A percentile compares a stretch with the other conserved stretches of the same genome.
Conservation (phyloP, 176 grass and related monocot species). For the Miscanthus lutarioriparius region DNA sequence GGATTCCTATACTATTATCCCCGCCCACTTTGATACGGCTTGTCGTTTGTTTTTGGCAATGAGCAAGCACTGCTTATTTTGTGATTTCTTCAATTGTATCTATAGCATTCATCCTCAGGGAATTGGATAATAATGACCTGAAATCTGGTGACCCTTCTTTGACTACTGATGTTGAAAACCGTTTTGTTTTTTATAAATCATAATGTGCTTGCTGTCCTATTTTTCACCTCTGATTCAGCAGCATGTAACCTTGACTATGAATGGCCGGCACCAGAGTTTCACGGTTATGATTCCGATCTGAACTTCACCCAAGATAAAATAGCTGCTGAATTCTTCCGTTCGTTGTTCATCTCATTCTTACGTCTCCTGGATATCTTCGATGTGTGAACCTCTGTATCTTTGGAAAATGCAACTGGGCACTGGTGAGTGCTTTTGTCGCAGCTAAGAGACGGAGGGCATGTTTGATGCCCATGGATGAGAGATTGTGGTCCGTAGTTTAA, state of each 20-base stretch:
- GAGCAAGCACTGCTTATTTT: background rate
- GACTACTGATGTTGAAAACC: background rate
- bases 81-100: background rate
- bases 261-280: background rate
- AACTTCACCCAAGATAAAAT: background rate
- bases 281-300: background rate
- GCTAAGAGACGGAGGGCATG: too few species aligned
- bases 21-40: background rate
- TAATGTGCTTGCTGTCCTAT: background rate
- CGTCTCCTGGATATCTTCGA: background rate
- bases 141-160: constrained; percentile 1
- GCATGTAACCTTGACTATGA: background rate
- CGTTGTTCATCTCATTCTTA: background rate
- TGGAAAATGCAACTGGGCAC: background rate
- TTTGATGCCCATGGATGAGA: too few species aligned
- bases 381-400: background rate
- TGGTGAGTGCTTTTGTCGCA: background rate
- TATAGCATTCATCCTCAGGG: background rate
- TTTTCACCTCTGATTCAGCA: background rate
- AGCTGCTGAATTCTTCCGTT: background rate
- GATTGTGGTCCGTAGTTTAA: background rate
- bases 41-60: background rate
- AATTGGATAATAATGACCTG: background rate
- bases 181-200: background rate
- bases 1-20: constrained; percentile 3